These are phyloP conservation scores for Akanthomyces lecanii DNA, from an alignment of 2,329 filamentous ascomycete genomes.

Conservation along the genomic window DNA sequence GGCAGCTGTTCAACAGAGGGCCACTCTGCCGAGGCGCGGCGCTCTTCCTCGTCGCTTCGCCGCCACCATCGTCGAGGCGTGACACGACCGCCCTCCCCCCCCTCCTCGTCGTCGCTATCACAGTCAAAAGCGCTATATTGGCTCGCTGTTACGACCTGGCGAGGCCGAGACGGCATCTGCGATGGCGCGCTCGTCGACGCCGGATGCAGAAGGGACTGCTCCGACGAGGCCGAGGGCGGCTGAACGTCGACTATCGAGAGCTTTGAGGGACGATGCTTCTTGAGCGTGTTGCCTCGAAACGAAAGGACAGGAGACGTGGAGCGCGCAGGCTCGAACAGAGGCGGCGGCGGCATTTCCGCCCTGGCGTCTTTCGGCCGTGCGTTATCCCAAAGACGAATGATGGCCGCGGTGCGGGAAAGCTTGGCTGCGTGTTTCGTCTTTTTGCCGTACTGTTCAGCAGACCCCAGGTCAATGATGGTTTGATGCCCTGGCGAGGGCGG, in stretches of 20 bases:
- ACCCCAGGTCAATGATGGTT: not conserved
- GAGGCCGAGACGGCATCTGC: not conserved
- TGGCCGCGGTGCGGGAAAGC: constrained; percentile 5
- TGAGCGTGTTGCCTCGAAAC: constrained; percentile 1
- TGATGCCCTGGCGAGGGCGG: not conserved
- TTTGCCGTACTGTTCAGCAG: not conserved
- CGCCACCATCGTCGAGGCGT: constrained; percentile 21
- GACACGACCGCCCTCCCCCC: not conserved
- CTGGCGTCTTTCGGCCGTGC: not conserved
- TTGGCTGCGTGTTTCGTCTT: not conserved
- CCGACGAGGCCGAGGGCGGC: not conserved
- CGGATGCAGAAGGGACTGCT: not conserved
- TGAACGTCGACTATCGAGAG: not conserved
- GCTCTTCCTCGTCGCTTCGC: constrained; percentile 19
- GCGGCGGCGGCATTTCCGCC: not conserved
- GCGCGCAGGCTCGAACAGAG: constrained; percentile 24
- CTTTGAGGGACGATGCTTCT: not conserved
- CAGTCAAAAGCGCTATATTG: constrained; percentile 29
- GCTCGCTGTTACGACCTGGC: too few species aligned
- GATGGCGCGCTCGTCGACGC: not conserved
- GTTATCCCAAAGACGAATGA: constrained; percentile 12
- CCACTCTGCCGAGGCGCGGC: constrained; percentile 16
- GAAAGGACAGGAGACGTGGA: constrained; percentile 18
- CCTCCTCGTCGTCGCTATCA: constrained; percentile 29
- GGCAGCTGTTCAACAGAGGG: constrained; percentile 15